A percentile compares a stretch with the other conserved stretches of the same genome.
Evolutionary conservation across 2,329 filamentous ascomycete genomes (phyloP).

Genomic region (Paecilomyces dactylethromorphus): DNA sequence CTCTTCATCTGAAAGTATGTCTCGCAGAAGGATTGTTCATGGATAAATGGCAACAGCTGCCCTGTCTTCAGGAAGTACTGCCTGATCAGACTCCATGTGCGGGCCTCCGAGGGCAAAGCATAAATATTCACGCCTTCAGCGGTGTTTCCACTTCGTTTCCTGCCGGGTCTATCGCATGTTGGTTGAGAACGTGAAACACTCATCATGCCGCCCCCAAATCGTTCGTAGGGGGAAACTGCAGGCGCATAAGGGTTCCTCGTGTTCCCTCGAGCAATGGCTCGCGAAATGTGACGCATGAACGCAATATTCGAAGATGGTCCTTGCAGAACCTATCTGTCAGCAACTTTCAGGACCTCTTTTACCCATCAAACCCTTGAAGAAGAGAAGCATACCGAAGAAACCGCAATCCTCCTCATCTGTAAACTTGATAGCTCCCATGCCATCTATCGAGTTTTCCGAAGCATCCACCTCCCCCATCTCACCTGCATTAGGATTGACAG

Average conservation of each 20-base stretch:
- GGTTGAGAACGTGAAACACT: neutral
- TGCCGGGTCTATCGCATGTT: neutral
- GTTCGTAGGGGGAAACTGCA: conserved; percentile 1
- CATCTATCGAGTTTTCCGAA: conserved; percentile 17
- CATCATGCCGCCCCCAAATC: neutral
- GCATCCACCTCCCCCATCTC: conserved; percentile 4
- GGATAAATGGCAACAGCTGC: conserved; percentile 35
- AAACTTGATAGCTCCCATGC: conserved; percentile 24
- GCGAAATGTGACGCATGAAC: conserved; percentile 32
- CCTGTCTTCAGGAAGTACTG: conserved; percentile 34
- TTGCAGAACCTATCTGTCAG: conserved; percentile 5
- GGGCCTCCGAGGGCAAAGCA: conserved; percentile 22
- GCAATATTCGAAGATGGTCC: conserved; percentile 39
- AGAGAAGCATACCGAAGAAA: conserved; percentile 21
- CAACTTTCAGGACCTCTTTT: neutral
- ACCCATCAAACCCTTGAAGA: neutral
- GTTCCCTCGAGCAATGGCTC: conserved; percentile 15
- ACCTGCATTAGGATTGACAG: neutral
- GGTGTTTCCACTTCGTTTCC: neutral
- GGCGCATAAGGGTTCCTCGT: conserved; percentile 1
- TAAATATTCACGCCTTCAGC: conserved; percentile 19
- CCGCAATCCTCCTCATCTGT: conserved; percentile 26
- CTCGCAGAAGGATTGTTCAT: conserved; percentile 27
- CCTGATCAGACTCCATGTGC: conserved; percentile 23
- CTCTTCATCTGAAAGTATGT: conserved; percentile 26